Conservation (phyloP, 2,329 filamentous ascomycete genomes). For the Colletotrichum orbiculare region DNA sequence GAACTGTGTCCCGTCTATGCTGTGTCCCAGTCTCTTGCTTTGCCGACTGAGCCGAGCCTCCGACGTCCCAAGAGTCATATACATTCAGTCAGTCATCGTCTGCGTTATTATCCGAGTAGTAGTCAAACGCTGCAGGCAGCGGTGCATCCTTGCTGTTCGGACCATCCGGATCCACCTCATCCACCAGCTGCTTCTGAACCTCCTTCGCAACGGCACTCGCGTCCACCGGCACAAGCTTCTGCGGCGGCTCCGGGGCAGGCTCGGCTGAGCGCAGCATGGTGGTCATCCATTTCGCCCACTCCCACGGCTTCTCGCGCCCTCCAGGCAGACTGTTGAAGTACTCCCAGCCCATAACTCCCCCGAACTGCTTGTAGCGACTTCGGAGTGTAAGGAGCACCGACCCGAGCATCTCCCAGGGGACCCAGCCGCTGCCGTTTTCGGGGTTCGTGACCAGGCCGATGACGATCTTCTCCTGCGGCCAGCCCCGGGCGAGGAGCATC, state of each 20-base stretch:
- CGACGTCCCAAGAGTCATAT: background rate
- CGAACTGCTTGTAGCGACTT: constrained; percentile 74
- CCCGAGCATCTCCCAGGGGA: constrained; percentile 59
- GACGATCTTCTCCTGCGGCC: constrained; percentile 79
- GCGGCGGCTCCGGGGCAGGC: constrained; percentile 5
- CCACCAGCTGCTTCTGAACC: constrained; percentile 26
- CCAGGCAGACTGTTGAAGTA: constrained; percentile 87
- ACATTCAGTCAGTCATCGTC: constrained; percentile 18
- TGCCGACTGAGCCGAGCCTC: background rate
- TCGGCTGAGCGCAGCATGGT: constrained; percentile 47
- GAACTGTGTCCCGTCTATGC: too few species aligned
- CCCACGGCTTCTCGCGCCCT: constrained; percentile 72
- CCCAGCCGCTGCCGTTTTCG: constrained; percentile 72
- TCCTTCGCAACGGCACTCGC: constrained; percentile 24
- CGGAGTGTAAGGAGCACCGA: constrained; percentile 54
- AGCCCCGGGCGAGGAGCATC: constrained; percentile 69
- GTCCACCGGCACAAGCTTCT: background rate
- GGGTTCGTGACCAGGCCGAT: constrained; percentile 85
- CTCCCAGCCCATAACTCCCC: constrained; percentile 95
- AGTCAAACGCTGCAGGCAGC: constrained; percentile 47
- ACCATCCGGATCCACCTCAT: constrained; percentile 43
- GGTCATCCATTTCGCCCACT: constrained; percentile 81
- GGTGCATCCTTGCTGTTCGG: constrained; percentile 42
- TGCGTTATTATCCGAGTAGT: constrained; percentile 45
- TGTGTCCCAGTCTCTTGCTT: too few species aligned